Evolutionary conservation across 495 filamentous ascomycete species (phyloP), one percentile per base, ranked within the genome.

Genomic region (Cairneyella variabilis): DNA sequence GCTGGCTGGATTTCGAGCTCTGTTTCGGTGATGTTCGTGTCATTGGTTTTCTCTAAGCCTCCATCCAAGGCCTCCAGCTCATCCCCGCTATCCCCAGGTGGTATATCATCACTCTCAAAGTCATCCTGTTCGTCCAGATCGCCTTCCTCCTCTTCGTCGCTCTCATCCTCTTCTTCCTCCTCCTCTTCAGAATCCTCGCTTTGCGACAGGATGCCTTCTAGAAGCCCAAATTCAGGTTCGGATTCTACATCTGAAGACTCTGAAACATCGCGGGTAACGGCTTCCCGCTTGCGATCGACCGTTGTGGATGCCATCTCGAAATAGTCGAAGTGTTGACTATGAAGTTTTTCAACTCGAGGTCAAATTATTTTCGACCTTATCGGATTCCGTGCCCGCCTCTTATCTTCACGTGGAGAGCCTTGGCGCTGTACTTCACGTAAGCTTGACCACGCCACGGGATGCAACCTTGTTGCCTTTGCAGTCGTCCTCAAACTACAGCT

Each of bases 201-300:
- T 53, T 76, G 68, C 30, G 83, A 85, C 39, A 88, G 71, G 45
- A 82, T 75, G 25, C 84, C 85, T 50, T 88, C 79, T 8, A 90
- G 66, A 26, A 86, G 71, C 48, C 74, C 77, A 61, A 91, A 76
- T 51, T 89, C 87, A 44, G 84, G 80, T 7, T 85, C 84, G 17
- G 82, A 84, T 56, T 69, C 70, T 22, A 70, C 51, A 52, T 65
- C 63, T 14, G 63, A 62, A 6, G 20, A 16, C 18, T 58, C 63
- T 7, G 57, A 40, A 26, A 57, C 53, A 43, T 63, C 61, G 7
- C 52, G 50, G 28, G 53, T 56, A 18, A 59, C 34, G 14, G 61
- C 60, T 56, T 68, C 66, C 18, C 65, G 60, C 56, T 68, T 68
- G 28, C 54, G 43, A 34, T 56, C 43, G 6, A 41, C 37, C 23